Base-by-base conservation (phyloP, 164 flowering plant species). In the Annona cherimola region DNA sequence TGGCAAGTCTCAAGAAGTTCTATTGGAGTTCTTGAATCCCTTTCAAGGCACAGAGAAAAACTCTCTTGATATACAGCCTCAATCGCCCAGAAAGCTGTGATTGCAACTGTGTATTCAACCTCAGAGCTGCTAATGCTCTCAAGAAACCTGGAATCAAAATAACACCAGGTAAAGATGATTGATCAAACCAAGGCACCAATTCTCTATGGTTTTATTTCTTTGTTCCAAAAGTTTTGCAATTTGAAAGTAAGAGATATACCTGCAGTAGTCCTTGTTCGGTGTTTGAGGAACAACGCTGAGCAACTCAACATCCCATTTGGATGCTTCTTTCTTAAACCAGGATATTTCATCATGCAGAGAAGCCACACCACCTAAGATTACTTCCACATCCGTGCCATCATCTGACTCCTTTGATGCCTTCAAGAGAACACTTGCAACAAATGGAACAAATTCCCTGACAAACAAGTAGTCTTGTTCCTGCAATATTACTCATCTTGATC, bases 391-490 rank as follows among this genome's bases (percentile, higher is more conserved):
- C 14, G 76, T 73, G 45, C 42, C 43, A 67, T 86, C 86, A 69
- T 80, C 86, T 6, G 84, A 82, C 12, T 82, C 88, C 71, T 84
- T 87, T 40, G 86, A 87, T 18, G 95, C 89, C 78, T 91, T 92
- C 54, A 88, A 26, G 69, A 92, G 65, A 42, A 90, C 83, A 82
- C 87, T 88, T 1, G 95, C 93, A 1, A 83, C 78, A 70, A 94
- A 92, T 1, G 97, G 87, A 3, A 91, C 83, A 68, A 90, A 94
- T 46, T 79, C 82, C 75, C 93, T 83, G 5, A 94, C 97, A 81
- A 91, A 94, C 73, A 87, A 43, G 76, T 88, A 94, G 79, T 92
- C 97, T 65, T 94, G 94, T 46, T 82, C 97, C 98, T 94, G 87
- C 26, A 73, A 9, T 50, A 70, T 43, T 67, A 72, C 81, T 12